These are phyloP conservation scores for Fagopyrum tataricum DNA, from an alignment of 148 eudicot species.

Conservation along the genomic window DNA sequence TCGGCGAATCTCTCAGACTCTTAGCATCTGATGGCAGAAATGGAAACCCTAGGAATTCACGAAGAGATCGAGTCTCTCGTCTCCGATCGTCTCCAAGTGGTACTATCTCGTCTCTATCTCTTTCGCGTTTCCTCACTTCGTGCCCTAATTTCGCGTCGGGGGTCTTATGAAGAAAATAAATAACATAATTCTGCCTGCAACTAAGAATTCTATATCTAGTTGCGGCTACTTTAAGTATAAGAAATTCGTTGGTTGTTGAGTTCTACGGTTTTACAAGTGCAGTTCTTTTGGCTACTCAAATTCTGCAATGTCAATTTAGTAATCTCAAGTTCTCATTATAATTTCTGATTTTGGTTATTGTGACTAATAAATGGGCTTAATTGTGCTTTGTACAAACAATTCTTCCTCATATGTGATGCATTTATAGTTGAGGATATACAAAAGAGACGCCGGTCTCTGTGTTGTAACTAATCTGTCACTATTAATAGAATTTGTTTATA, in stretches of 20 bases:
- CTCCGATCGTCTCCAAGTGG: conserved; percentile 90
- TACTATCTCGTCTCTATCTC: conserved; percentile 20
- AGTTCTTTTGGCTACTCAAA: neutral
- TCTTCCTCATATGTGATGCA: neutral
- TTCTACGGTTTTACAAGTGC: neutral
- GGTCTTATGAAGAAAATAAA: neutral
- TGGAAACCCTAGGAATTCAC: conserved; percentile 68
- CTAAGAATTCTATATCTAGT: neutral
- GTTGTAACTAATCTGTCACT: neutral
- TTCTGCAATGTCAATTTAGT: neutral
- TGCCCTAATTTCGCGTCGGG: conserved; percentile 12
- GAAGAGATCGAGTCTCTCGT: conserved; percentile 71
- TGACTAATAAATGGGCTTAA: neutral
- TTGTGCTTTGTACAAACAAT: neutral
- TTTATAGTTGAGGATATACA: neutral
- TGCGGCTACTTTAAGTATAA: neutral
- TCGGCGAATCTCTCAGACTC: neutral
- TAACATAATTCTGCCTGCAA: neutral
- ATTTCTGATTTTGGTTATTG: neutral
- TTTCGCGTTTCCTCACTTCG: neutral
- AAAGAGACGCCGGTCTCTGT: neutral
- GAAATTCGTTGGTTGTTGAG: neutral
- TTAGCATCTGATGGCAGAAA: conserved; percentile 42
- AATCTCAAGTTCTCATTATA: neutral
- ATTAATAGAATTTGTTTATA: neutral